Base-by-base conservation (phyloP, 331 rosid species). In the Stylosanthes scabra region DNA sequence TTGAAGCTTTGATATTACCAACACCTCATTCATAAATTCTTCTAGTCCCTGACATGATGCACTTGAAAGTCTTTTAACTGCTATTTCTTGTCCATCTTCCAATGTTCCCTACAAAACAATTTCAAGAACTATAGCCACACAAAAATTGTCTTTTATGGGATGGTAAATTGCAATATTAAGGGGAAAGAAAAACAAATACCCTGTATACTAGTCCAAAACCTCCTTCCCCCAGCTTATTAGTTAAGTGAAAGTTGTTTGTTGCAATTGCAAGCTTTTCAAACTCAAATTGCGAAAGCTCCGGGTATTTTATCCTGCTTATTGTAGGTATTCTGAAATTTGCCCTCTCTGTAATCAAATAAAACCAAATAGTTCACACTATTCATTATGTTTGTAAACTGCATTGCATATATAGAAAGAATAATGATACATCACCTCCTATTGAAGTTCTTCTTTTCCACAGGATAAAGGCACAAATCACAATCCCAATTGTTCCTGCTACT, bases 1-100 rank as follows among this genome's bases (percentile, higher is more conserved):
- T 28, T 80, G 88, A 39, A 84, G 83, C 31, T 81, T 84, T 3
- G 89, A 85, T 58, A 85, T 79, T 54, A 85, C 86, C 0, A 57
- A 27, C 28, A 85, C 82, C 14, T 82, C 86, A 31, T 75, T 85
- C 70, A 63, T 82, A 51, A 80, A 83, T 60, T 79, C 86, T 66
- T 75, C 77, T n/a, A 12, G 0, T 3, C 80, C 87, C 9, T 83
- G 86, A 14, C 14, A 15, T 0, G 83, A 83, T 3, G 70, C 31
- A 51, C 3, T 60, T 3, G 74, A 60, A 61, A 83, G 84, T 12
- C 82, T 75, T 57, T 83, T 79, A 4, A 83, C 62, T 9, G 87
- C 82, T 61, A 80, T 28, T 67, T 71, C 73, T 3, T 40, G 44
- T 31, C 84, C 82, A 71, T 49, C 9, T 7, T 2, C 3, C 12